Evolutionary conservation across 2,329 filamentous ascomycete species (phyloP).

Genomic region (Lasiodiplodia sp.): DNA sequence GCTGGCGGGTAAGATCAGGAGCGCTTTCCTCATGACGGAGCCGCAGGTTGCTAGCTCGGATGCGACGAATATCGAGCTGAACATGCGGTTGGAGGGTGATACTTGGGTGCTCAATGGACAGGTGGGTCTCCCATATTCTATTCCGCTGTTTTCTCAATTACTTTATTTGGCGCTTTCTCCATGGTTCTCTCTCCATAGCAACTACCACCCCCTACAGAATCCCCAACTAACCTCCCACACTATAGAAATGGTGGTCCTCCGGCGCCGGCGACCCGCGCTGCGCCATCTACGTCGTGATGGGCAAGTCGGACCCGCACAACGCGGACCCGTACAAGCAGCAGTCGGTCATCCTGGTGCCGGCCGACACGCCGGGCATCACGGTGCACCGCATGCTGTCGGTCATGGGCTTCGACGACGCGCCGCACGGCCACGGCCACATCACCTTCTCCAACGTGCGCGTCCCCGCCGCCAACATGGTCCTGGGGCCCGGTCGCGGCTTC

Average conservation of each 20-base stretch:
- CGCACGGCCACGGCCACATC: constrained; percentile 95
- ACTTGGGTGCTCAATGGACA: constrained; percentile 90
- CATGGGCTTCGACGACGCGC: constrained; percentile 97
- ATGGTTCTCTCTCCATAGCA: constrained; percentile 34
- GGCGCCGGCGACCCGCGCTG: constrained; percentile 93
- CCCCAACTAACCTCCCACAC: constrained; percentile 47
- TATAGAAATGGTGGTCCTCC: constrained; percentile 99
- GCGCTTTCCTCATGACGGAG: constrained; percentile 94
- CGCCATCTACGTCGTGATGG: constrained; percentile 95
- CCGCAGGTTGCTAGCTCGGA: constrained; percentile 87
- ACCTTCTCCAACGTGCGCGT: constrained; percentile 89
- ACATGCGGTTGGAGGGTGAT: constrained; percentile 81
- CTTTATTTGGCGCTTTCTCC: constrained; percentile 33
- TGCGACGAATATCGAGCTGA: constrained; percentile 89
- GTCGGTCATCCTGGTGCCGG: constrained; percentile 89
- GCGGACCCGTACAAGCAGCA: constrained; percentile 85
- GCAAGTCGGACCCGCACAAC: constrained; percentile 82
- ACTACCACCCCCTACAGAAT: neutral
- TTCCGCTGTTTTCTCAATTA: neutral
- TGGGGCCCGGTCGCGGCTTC: constrained; percentile 93
- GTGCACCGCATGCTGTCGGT: constrained; percentile 92
- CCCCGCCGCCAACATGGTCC: constrained; percentile 81
- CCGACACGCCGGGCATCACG: constrained; percentile 82
- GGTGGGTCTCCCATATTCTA: constrained; percentile 53
- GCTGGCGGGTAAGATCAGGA: constrained; percentile 83